phyloP scores from a whole-genome alignment of 805 yeast species.

The Debaryomyces maramus region DNA sequence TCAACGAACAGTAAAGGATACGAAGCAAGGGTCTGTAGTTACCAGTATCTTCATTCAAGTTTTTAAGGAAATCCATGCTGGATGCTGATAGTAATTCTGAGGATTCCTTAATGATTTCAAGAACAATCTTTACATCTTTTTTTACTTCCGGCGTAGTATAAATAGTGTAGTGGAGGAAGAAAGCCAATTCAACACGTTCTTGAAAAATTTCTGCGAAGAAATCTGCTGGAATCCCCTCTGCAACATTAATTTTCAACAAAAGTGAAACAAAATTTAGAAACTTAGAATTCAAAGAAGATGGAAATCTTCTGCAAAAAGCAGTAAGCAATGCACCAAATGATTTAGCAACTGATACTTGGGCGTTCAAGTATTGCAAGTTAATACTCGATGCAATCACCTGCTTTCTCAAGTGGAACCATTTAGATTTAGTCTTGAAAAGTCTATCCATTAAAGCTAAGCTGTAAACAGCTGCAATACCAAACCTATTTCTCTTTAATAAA shows the following conservation, averaged over 20 bases:
- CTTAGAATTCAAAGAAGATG: conserved; percentile 26
- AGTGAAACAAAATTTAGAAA: conserved; percentile 38
- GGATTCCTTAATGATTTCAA: conserved; percentile 43
- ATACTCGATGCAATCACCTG: conserved; percentile 59
- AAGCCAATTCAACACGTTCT: conserved; percentile 65
- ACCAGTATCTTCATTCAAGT: conserved; percentile 39
- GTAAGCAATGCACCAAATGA: conserved; percentile 79
- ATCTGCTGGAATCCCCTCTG: conserved; percentile 52
- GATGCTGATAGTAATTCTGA: conserved; percentile 48
- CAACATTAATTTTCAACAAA: conserved; percentile 51
- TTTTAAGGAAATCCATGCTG: conserved; percentile 48
- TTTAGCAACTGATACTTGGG: conserved; percentile 70
- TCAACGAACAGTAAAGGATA: conserved; percentile 50
- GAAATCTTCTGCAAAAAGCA: conserved; percentile 54
- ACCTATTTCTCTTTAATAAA: conserved; percentile 44
- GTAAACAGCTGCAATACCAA: conserved; percentile 56
- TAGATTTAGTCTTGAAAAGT: conserved; percentile 46
- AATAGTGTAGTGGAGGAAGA: conserved; percentile 49
- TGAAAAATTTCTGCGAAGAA: conserved; percentile 52
- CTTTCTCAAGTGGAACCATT: conserved; percentile 44
- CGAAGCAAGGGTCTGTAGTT: conserved; percentile 63
- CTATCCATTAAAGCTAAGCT: conserved; percentile 63
- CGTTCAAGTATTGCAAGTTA: conserved; percentile 59
- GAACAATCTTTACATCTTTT: conserved; percentile 33
- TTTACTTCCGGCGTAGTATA: conserved; percentile 29